These are phyloP conservation scores for Crithidia acanthocephali DNA, from an alignment of 208 protist genomes.

Conservation along the genomic window DNA sequence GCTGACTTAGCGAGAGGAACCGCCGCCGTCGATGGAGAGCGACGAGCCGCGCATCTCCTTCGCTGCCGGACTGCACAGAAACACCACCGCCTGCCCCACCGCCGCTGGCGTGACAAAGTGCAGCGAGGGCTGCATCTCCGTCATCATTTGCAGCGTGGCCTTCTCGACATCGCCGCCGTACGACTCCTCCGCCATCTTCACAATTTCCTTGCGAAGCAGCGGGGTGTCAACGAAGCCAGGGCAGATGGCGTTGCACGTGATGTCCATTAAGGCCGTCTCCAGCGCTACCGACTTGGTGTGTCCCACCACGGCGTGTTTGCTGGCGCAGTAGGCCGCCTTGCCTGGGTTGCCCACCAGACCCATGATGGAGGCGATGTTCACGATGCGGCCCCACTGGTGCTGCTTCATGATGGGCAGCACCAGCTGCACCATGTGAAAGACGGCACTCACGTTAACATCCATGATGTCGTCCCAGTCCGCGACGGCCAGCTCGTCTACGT, in stretches of 20 bases:
- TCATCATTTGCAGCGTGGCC: slow-evolving; percentile 30
- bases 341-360: slow-evolving; percentile 42
- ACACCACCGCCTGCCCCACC: slow-evolving; percentile 46
- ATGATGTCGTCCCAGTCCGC: slow-evolving; percentile 55
- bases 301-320: slow-evolving; percentile 64
- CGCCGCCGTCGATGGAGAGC: slow-evolving; percentile 49
- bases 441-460: slow-evolving; percentile 43
- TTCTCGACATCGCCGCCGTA: slow-evolving; percentile 35
- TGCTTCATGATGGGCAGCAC: slow-evolving; percentile 47
- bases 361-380: slow-evolving; percentile 57
- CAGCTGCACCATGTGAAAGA: slow-evolving; percentile 45
- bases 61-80: slow-evolving; percentile 38
- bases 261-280: slow-evolving; percentile 33
- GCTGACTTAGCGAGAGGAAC: slow-evolving; percentile 24
- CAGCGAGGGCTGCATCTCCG: slow-evolving; percentile 42
- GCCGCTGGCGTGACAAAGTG: slow-evolving; percentile 35
- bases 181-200: slow-evolving; percentile 15
- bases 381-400: slow-evolving; percentile 43
- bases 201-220: slow-evolving; percentile 52
- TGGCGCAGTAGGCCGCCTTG: slow-evolving; percentile 55
- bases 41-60: slow-evolving; percentile 33
- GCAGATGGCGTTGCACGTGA: slow-evolving; percentile 58
- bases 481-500: slow-evolving; percentile 36
- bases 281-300: slow-evolving; percentile 61
- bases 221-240: slow-evolving; percentile 51